Base-by-base conservation (phyloP, 2,329 filamentous ascomycete genomes). In the Cercospora brassicicola region DNA sequence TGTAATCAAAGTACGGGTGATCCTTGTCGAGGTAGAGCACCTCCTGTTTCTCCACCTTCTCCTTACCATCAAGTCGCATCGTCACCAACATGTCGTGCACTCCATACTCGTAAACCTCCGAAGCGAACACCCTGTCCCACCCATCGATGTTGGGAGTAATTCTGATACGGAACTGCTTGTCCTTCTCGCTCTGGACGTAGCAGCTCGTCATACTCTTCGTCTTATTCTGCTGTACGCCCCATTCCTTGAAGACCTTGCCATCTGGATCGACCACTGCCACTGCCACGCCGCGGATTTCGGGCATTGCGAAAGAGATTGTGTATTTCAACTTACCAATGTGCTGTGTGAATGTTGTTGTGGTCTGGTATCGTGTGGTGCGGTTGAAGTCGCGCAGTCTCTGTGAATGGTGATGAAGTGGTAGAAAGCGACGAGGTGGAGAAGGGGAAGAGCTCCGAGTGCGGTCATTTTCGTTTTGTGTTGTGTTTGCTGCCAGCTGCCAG, bases 121-220 rank as follows among this genome's bases (percentile, higher is more conserved):
- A 26, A 20, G 20, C 51, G 4, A 26, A 30, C 8, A 13, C 20
- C 51, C 5, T 20, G 11, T 55, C 51, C 51, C 51, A 55, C 11
- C 8, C 8, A 26, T 55, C 13, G 51, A 55, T 55, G 15, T 55
- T 13, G 15, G 64, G 69, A 30, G 18, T 57, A 26, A 71, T 67
- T 45, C 10, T 36, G 59, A 71, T 66, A 23, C 62, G 42, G 51
- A 71, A 71, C 7, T 61, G 57, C 59, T 62, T 63, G 59, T 66
- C 61, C 8, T 62, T 60, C 33, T 66, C 65, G 20, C 64, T 64
- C 42, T 69, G 61, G 10, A 71, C 57, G 57, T 69, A 67, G 59
- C 64, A 65, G 59, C 62, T 67, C 20, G 31, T 45, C 28, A 59
- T 13, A 4, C 31, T 60, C 7, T 45, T 65, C 5, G 33, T 39